Evolutionary conservation across 2,329 filamentous ascomycete species (phyloP).

Genomic region (Nannizzia gypsea): DNA sequence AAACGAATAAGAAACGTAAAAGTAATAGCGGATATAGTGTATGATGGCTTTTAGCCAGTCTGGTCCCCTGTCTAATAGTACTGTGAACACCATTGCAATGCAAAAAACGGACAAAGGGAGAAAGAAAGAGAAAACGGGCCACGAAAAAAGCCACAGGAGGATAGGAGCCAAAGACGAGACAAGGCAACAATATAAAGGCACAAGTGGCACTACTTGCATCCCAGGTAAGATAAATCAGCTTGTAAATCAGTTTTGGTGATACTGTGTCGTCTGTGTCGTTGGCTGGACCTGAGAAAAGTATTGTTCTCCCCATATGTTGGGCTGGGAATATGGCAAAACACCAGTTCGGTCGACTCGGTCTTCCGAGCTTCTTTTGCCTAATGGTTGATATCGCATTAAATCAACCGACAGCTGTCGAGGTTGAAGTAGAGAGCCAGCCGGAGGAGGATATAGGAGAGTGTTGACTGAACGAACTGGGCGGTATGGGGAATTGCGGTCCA

Average conservation of each 20-base stretch:
- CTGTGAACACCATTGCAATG: conserved; percentile 2
- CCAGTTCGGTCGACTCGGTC: conserved; percentile 48
- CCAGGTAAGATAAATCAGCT: background rate
- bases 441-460: conserved; percentile 79
- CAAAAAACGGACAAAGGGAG: background rate
- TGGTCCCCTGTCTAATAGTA: background rate
- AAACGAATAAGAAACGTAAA: background rate
- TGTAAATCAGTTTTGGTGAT: background rate
- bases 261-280: background rate
- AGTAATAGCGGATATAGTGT: background rate
- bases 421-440: conserved; percentile 64
- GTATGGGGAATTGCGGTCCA: conserved; percentile 85
- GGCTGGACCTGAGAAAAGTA: conserved; percentile 13
- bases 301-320: conserved; percentile 32
- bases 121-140: background rate
- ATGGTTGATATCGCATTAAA: conserved; percentile 72
- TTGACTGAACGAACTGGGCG: conserved; percentile 81
- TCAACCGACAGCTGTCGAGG: conserved; percentile 53
- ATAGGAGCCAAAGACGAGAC: background rate
- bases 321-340: conserved; percentile 49
- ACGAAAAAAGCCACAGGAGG: background rate
- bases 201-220: background rate
- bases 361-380: conserved; percentile 53
- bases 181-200: background rate
- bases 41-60: background rate